These are phyloP conservation scores for Cyclocybe cylindracea DNA, from an alignment of 768 basidiomycete species.

Conservation along the genomic window DNA sequence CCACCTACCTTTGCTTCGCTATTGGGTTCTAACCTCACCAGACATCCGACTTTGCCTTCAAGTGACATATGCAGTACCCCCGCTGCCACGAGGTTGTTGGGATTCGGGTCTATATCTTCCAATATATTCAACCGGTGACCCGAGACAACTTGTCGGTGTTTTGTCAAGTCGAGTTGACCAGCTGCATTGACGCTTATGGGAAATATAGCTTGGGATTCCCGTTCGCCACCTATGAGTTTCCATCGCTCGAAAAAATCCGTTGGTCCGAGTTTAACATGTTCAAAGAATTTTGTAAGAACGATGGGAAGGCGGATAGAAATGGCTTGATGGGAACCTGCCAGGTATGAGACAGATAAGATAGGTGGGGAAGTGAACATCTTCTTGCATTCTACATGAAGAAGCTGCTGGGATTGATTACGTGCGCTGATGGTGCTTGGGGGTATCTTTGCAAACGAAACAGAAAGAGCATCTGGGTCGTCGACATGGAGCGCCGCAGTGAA, in stretches of 20 bases:
- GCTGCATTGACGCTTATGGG: constrained; percentile 66
- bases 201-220: constrained; percentile 89
- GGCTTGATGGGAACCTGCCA: constrained; percentile 90
- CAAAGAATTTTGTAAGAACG: constrained; percentile 88
- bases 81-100: constrained; percentile 91
- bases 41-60: constrained; percentile 94
- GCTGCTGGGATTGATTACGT: constrained; percentile 88
- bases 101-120: constrained; percentile 89
- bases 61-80: constrained; percentile 92
- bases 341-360: constrained; percentile 83
- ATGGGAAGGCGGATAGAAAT: constrained; percentile 85
- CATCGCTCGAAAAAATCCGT: constrained; percentile 96
- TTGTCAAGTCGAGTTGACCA: constrained; percentile 75
- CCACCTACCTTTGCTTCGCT: constrained; percentile 84
- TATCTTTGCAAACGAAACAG: constrained; percentile 87
- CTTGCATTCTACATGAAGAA: constrained; percentile 95
- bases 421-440: constrained; percentile 80
- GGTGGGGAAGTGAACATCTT: constrained; percentile 78
- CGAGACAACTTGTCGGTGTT: constrained; percentile 72
- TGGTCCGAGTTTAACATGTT: constrained; percentile 82
- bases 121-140: constrained; percentile 81
- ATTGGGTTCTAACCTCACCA: constrained; percentile 93
- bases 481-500: constrained; percentile 85
- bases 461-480: constrained; percentile 73
- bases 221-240: constrained; percentile 96